Conservation (phyloP, 129 eudicot genomes). For the Pulicaria dysenterica region DNA sequence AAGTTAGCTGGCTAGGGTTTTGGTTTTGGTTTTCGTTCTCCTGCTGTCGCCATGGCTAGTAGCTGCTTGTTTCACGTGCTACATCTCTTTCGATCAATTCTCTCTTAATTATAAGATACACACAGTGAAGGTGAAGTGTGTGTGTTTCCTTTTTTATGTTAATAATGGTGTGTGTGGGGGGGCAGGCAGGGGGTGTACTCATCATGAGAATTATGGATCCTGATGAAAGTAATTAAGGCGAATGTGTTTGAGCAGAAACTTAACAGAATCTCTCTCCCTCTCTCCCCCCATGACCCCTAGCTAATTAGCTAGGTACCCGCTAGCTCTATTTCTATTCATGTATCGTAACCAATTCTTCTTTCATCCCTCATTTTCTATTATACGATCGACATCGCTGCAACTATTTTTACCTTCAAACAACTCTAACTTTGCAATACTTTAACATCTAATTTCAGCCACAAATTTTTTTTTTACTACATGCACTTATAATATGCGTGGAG, state of each 20-base stretch:
- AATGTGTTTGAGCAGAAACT: conserved; percentile 43
- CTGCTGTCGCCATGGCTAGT: conserved; percentile 22
- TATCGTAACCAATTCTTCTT: too few species aligned
- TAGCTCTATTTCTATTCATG: too few species aligned
- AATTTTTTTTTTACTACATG: too few species aligned
- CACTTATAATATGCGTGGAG: too few species aligned
- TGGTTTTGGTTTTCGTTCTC: conserved; percentile 4
- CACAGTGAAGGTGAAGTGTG: conserved; percentile 40
- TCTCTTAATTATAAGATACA: conserved; percentile 13
- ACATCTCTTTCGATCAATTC: conserved; percentile 15
- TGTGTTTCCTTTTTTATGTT: conserved; percentile 46
- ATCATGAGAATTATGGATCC: conserved; percentile 45
- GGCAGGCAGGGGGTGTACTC: conserved; percentile 38
- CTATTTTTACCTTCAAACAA: too few species aligned
- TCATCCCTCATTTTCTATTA: too few species aligned
- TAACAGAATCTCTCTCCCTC: conserved; percentile 37
- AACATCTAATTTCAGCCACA: too few species aligned
- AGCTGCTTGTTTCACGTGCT: conserved; percentile 37
- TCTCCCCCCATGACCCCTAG: conserved; percentile 2
- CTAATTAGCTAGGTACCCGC: too few species aligned
- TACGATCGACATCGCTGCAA: too few species aligned
- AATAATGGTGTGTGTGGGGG: conserved; percentile 21
- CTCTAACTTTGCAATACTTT: too few species aligned
- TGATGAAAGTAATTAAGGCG: conserved; percentile 48
- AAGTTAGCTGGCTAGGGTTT: conserved; percentile 21